Evolutionary conservation across 257 asterid species (phyloP).

Genomic region (Verbena officinalis): DNA sequence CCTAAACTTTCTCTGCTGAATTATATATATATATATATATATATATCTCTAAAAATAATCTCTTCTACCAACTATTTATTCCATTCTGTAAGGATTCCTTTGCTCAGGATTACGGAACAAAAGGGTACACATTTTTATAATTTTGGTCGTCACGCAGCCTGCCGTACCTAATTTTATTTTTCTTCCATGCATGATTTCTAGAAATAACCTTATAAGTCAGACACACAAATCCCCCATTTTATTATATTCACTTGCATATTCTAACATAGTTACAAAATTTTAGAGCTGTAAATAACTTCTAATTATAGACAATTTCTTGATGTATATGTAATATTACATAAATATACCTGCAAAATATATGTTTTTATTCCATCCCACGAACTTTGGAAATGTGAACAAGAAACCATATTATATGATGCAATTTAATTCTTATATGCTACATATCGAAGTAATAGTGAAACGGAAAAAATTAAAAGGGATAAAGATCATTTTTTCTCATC

Average conservation of each 20-base stretch:
- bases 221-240: background rate
- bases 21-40: too few relatives aligned
- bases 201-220: too few relatives aligned
- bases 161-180: slow-evolving; percentile 16
- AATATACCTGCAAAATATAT: too few relatives aligned
- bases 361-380: background rate
- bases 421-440: too few relatives aligned
- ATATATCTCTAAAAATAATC: slow-evolving; percentile 25
- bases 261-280: background rate
- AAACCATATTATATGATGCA: too few relatives aligned
- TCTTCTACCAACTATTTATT: slow-evolving; percentile 38
- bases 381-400: background rate
- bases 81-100: slow-evolving; percentile 38
- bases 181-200: too few relatives aligned
- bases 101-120: slow-evolving; percentile 35
- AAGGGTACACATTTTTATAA: slow-evolving; percentile 31
- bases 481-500: too few relatives aligned
- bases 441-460: too few relatives aligned
- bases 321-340: background rate
- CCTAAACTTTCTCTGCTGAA: slow-evolving; percentile 23
- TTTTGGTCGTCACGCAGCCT: slow-evolving; percentile 9
- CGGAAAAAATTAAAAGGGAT: too few relatives aligned
- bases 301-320: background rate
- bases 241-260: background rate
- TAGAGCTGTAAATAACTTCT: background rate